A percentile compares a stretch with the other conserved stretches of the same genome.
These are phyloP conservation scores for Russula vinacea DNA, from an alignment of 768 basidiomycete genomes.

Conservation along the genomic window DNA sequence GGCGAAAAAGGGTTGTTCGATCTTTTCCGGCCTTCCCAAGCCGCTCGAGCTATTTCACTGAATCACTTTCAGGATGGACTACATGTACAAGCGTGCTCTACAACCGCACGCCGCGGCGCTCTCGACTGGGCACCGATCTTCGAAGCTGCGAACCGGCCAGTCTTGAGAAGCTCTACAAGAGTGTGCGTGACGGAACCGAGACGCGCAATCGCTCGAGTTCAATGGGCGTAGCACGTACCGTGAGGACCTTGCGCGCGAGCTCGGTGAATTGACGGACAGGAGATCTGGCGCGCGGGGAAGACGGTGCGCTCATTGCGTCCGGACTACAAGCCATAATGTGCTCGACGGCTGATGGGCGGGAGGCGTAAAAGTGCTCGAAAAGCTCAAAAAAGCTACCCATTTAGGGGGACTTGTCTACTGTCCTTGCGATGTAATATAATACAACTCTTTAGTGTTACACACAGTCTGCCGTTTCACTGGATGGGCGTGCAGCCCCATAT, in stretches of 20 bases:
- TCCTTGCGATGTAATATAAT: slow-evolving; percentile 9
- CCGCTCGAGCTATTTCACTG: neutral
- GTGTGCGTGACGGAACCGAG: slow-evolving; percentile 93
- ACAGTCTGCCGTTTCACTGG: neutral
- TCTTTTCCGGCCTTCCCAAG: neutral
- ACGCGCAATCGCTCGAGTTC: slow-evolving; percentile 97
- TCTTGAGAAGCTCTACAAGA: slow-evolving; percentile 93
- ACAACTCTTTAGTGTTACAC: slow-evolving; percentile 1
- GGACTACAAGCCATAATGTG: slow-evolving; percentile 60
- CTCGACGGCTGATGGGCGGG: neutral
- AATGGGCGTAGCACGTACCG: slow-evolving; percentile 92
- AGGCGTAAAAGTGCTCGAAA: neutral
- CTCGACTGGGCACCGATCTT: slow-evolving; percentile 99
- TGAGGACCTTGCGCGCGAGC: slow-evolving; percentile 86
- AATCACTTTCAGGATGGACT: slow-evolving; percentile 72
- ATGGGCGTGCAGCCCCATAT: neutral
- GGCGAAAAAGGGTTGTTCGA: slow-evolving; percentile 80
- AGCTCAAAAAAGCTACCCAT: slow-evolving; percentile 10
- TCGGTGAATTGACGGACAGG: slow-evolving; percentile 95
- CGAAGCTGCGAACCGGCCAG: slow-evolving; percentile 88
- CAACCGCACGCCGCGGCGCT: slow-evolving; percentile 97
- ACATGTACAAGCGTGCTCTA: slow-evolving; percentile 99
- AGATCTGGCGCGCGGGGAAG: slow-evolving; percentile 99
- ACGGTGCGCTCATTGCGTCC: slow-evolving; percentile 85
- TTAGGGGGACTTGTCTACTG: slow-evolving; percentile 7